A percentile compares a stretch with the other conserved stretches of the same genome.
phyloP scores from a whole-genome alignment of 495 filamentous ascomycete genomes.

The Penicillium paxilli region DNA sequence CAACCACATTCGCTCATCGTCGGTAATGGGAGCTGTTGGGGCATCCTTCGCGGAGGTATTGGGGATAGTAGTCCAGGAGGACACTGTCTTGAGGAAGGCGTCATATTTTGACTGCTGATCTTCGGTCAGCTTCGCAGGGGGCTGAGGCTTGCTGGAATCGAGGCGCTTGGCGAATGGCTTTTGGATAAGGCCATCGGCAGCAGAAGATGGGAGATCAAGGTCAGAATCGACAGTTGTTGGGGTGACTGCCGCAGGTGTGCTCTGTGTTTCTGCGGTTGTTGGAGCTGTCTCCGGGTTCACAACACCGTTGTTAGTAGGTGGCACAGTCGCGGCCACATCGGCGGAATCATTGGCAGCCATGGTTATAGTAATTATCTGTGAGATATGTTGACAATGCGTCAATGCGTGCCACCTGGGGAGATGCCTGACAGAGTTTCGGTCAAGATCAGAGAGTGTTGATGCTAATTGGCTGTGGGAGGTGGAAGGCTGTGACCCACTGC shows the following conservation, averaged over 20 bases:
- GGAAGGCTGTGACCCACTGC: background rate
- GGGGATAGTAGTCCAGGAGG: slow-evolving; percentile 70
- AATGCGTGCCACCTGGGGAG: background rate
- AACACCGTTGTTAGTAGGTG: slow-evolving; percentile 17
- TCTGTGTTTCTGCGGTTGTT: background rate
- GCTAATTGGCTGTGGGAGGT: slow-evolving; percentile 3
- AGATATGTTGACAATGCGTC: background rate
- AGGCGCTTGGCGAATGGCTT: slow-evolving; percentile 69
- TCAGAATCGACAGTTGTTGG: too few species aligned
- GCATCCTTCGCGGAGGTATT: slow-evolving; percentile 57
- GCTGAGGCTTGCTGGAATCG: slow-evolving; percentile 51
- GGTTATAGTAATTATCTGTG: background rate
- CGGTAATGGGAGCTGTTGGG: slow-evolving; percentile 65
- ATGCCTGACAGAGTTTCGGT: background rate
- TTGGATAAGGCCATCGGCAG: slow-evolving; percentile 55
- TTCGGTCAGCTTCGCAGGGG: slow-evolving; percentile 56
- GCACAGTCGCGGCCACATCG: slow-evolving; percentile 2
- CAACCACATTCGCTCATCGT: slow-evolving; percentile 83
- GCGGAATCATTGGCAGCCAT: slow-evolving; percentile 18
- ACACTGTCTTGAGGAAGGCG: slow-evolving; percentile 63
- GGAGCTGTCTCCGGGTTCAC: slow-evolving; percentile 14
- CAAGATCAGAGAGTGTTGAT: background rate
- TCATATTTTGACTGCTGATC: slow-evolving; percentile 88
- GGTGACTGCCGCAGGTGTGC: slow-evolving; percentile 6
- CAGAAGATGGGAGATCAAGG: slow-evolving; percentile 43